Evolutionary conservation across 768 basidiomycete genomes (phyloP).

Genomic region (Psilocybe subaeruginosa): DNA sequence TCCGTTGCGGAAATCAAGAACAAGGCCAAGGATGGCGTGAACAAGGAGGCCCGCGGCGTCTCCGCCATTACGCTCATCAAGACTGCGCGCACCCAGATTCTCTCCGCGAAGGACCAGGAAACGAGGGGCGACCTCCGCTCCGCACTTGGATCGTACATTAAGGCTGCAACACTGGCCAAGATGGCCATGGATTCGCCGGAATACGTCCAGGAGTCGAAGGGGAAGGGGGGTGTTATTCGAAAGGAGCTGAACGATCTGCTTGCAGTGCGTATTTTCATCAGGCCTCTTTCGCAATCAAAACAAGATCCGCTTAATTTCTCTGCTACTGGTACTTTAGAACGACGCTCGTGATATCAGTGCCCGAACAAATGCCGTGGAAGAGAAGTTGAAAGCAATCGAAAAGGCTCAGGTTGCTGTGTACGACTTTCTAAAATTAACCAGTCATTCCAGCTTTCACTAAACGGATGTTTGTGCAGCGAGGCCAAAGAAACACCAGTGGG

Average conservation of each 20-base stretch:
- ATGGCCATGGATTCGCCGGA: constrained; percentile 65
- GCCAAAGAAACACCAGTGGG: constrained; percentile 45
- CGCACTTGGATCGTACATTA: constrained; percentile 63
- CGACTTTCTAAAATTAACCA: constrained; percentile 20
- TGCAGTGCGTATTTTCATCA: constrained; percentile 46
- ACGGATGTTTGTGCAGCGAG: constrained; percentile 20
- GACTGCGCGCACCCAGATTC: constrained; percentile 60
- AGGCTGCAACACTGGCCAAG: constrained; percentile 59
- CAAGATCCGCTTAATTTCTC: not conserved
- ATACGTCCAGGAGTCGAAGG: constrained; percentile 52
- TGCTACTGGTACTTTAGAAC: constrained; percentile 20
- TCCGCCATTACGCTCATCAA: constrained; percentile 65
- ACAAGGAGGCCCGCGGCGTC: constrained; percentile 56
- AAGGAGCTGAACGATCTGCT: constrained; percentile 69
- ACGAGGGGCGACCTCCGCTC: constrained; percentile 59
- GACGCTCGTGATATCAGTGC: constrained; percentile 42
- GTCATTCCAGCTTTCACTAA: constrained; percentile 1
- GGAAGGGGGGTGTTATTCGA: constrained; percentile 53
- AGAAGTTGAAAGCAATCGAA: constrained; percentile 49
- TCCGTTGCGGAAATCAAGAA: constrained; percentile 46
- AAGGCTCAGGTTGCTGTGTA: constrained; percentile 32
- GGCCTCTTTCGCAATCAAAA: not conserved
- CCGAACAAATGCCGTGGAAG: constrained; percentile 44
- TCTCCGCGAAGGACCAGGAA: constrained; percentile 55
- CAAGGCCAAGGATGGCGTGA: constrained; percentile 48